Percentiles rank a stretch among this genome's conserved stretches.
These are phyloP conservation scores for Vitis amurensis DNA, from an alignment of 164 flowering plant species.

Conservation along the genomic window DNA sequence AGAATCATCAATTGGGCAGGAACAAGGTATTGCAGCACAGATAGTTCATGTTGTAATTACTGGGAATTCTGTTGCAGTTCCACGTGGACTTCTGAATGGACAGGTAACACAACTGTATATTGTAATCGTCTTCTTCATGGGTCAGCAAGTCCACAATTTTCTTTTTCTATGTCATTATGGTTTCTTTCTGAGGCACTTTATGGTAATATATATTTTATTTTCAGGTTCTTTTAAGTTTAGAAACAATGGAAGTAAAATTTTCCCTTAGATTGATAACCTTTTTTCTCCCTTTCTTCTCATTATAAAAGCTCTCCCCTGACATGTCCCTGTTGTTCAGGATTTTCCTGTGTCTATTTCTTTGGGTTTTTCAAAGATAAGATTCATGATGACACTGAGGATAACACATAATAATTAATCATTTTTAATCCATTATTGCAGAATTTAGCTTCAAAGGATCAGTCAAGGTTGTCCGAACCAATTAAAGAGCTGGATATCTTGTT, in stretches of 20 bases:
- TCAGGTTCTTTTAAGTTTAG: background rate
- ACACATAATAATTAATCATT: background rate
- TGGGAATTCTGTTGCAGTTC: slow-evolving; percentile 83
- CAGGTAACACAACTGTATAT: slow-evolving; percentile 45
- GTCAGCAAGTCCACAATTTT: background rate
- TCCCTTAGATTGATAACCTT: background rate
- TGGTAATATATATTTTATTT: background rate
- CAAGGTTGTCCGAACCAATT: slow-evolving; percentile 66
- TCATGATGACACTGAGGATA: too few species aligned
- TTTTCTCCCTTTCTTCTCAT: background rate
- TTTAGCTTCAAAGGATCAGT: slow-evolving; percentile 71
- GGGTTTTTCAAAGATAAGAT: too few species aligned
- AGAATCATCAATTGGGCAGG: slow-evolving; percentile 42
- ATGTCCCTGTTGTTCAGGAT: background rate
- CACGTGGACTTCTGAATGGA: slow-evolving; percentile 67
- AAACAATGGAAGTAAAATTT: background rate
- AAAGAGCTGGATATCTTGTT: slow-evolving; percentile 88
- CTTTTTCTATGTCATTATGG: background rate
- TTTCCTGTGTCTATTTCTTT: too few species aligned
- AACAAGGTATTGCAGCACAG: slow-evolving; percentile 75
- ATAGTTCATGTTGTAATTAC: slow-evolving; percentile 88
- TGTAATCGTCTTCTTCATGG: background rate
- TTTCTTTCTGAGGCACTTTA: background rate
- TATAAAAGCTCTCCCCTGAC: background rate
- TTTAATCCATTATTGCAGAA: slow-evolving; percentile 40